phyloP scores from a whole-genome alignment of 139 green algal genomes.

The Axilococcus clingmanii region DNA sequence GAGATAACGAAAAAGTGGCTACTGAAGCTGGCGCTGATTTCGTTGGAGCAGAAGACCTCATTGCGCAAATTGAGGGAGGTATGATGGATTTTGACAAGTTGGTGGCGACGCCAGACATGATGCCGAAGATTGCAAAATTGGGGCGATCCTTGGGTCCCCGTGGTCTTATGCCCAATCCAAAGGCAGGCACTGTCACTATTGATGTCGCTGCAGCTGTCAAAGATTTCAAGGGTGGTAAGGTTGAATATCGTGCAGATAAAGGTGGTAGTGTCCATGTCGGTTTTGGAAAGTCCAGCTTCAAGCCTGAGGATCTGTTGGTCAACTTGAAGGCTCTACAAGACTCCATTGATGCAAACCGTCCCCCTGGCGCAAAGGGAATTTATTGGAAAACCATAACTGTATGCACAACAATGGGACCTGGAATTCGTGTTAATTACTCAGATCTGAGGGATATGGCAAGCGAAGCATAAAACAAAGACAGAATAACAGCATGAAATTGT shows the following conservation, averaged over 20 bases:
- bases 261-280: constrained; percentile 93
- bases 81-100: constrained; percentile 99
- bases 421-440: constrained; percentile 60
- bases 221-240: constrained; percentile 99
- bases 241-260: constrained; percentile 99
- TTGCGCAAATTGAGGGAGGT: constrained; percentile 87
- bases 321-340: constrained; percentile 90
- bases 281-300: constrained; percentile 87
- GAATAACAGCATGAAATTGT: neutral
- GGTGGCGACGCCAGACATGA: constrained; percentile 98
- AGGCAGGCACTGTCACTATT: constrained; percentile 98
- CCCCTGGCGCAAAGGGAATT: constrained; percentile 92
- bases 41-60: constrained; percentile 85
- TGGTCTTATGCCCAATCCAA: constrained; percentile 99
- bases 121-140: constrained; percentile 98
- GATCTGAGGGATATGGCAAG: constrained; percentile 31
- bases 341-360: constrained; percentile 85
- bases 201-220: constrained; percentile 82
- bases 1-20: constrained; percentile 67
- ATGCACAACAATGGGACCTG: constrained; percentile 93
- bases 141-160: constrained; percentile 86
- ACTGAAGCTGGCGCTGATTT: constrained; percentile 82
- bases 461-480: constrained; percentile 6
- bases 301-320: constrained; percentile 62
- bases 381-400: constrained; percentile 96